Conservation (phyloP, 2,329 filamentous ascomycete genomes). For the Aspergillus fructus region DNA sequence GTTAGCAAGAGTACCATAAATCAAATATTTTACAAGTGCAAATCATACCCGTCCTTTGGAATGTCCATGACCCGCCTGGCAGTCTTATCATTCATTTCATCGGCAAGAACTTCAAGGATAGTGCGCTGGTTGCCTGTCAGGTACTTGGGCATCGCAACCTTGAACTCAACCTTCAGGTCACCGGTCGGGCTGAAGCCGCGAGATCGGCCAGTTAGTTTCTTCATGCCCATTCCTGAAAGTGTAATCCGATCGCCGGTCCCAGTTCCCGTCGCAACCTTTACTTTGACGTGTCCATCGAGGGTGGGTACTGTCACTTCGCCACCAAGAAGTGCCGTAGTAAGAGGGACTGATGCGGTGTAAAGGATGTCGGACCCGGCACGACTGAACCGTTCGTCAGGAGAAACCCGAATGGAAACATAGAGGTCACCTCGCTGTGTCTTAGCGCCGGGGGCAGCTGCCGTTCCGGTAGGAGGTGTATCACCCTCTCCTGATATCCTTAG, state of each 20-base stretch:
- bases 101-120: constrained; percentile 90
- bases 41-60: constrained; percentile 53
- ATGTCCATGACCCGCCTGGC: constrained; percentile 93
- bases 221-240: constrained; percentile 90
- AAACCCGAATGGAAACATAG: constrained; percentile 85
- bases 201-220: constrained; percentile 66
- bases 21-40: background rate
- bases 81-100: constrained; percentile 90
- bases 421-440: constrained; percentile 79
- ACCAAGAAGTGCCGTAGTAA: constrained; percentile 89
- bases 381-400: constrained; percentile 86
- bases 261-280: constrained; percentile 88
- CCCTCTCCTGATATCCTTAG: constrained; percentile 82
- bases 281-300: constrained; percentile 82
- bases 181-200: constrained; percentile 62
- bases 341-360: constrained; percentile 84
- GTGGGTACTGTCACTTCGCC: constrained; percentile 89
- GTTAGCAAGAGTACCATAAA: constrained; percentile 2
- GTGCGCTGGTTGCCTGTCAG: constrained; percentile 87
- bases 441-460: constrained; percentile 61
- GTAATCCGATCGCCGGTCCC: constrained; percentile 91
- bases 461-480: constrained; percentile 77
- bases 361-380: constrained; percentile 85
- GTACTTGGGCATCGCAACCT: constrained; percentile 92
- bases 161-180: constrained; percentile 91